Base-by-base conservation (phyloP, 768 basidiomycete genomes). In the Mycena rosella region DNA sequence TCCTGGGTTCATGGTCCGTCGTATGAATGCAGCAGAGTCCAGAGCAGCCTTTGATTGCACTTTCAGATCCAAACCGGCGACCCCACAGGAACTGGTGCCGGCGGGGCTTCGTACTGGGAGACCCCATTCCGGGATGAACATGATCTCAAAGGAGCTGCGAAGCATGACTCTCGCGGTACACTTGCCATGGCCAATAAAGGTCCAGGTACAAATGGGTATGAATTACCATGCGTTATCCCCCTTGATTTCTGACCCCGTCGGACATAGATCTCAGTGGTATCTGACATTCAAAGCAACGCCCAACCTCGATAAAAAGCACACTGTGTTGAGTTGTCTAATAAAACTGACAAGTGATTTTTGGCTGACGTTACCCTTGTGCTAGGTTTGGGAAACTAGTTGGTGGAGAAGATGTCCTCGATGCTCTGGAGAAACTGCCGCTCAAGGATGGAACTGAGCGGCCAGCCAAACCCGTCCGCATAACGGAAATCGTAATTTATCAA, bases 301-400 rank as follows among this genome's bases (percentile, higher is more conserved):
- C 0, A 89, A 99, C 77, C 87, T 99, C 24, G 94, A 99, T 78
- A 92, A 89, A 66, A 96, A 96, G 74, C 96, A 96, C 74, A 96
- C 96, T 0, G 98, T 99, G 2, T n/a, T n/a, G n/a, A n/a, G n/a
- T n/a, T n/a, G n/a, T n/a, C n/a, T n/a, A n/a, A n/a, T n/a, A n/a
- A n/a, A n/a, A n/a, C n/a, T n/a, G n/a, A n/a, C n/a, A n/a, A n/a
- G n/a, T n/a, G n/a, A n/a, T n/a, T n/a, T n/a, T n/a, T n/a, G n/a
- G n/a, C n/a, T n/a, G n/a, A n/a, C n/a, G n/a, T n/a, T n/a, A n/a
- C n/a, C n/a, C n/a, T n/a, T n/a, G n/a, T n/a, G n/a, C n/a, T n/a
- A n/a, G n/a, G n/a, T 99, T 99, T 74, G 98, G 98, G 3, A 96
- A 97, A 72, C 85, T 99, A 17, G 96, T 99, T 2, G 98, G 98